Evolutionary conservation across 164 flowering plant genomes (phyloP).

Genomic region (Euptelea pleiosperma): DNA sequence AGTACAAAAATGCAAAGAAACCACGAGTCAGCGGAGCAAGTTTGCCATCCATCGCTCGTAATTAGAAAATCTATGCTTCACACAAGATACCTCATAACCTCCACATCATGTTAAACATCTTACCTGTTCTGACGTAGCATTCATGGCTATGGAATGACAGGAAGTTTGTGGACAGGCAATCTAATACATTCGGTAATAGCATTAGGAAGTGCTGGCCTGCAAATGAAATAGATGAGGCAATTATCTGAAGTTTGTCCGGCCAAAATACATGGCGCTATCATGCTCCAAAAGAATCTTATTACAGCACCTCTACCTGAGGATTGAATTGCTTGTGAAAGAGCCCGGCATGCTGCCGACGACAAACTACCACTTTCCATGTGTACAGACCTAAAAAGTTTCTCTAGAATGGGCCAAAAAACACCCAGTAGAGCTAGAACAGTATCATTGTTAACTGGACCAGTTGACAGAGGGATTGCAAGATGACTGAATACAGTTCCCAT

Average conservation of each 20-base stretch:
- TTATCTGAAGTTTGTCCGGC: background rate
- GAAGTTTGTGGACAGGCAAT: conserved; percentile 77
- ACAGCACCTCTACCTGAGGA: conserved; percentile 55
- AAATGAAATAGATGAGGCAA: conserved; percentile 20
- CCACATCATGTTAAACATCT: conserved; percentile 8
- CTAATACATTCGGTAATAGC: conserved; percentile 67
- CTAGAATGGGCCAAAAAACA: conserved; percentile 84
- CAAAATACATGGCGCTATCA: background rate
- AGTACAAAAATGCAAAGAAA: no score
- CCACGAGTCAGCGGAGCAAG: no score
- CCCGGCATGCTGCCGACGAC: conserved; percentile 85
- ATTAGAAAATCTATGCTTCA: no score
- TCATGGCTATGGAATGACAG: conserved; percentile 71
- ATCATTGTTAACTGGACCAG: conserved; percentile 45
- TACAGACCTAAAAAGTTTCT: conserved; percentile 61
- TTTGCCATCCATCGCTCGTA: no score
- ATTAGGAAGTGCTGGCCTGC: conserved; percentile 76
- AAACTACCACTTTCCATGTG: conserved; percentile 77
- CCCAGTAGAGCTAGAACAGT: conserved; percentile 50
- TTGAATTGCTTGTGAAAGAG: conserved; percentile 83
- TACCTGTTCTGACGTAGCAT: conserved; percentile 89
- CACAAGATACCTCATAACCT: background rate
- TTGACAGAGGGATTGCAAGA: conserved; percentile 42
- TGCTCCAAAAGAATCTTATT: background rate
- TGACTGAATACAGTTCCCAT: conserved; percentile 80